Evolutionary conservation across 176 grass and related monocot species (phyloP), one percentile per base, ranked within the genome.

Genomic region (Alloteropsis semialata): DNA sequence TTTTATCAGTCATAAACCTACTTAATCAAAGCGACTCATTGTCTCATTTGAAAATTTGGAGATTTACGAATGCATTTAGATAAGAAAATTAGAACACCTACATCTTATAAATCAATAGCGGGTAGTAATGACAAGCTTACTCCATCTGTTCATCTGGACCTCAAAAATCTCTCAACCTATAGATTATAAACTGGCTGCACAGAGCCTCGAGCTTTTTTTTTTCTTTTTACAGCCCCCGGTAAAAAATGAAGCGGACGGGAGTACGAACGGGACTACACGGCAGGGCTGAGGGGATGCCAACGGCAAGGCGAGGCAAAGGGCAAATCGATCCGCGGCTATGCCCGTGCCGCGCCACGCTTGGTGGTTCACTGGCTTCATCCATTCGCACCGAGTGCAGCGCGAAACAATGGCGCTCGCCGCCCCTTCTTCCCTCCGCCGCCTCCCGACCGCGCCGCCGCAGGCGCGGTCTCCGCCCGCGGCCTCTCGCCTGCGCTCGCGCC

Each of bases 341-440:
- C 46, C 30, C 77, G 21, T 36, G 44, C 45, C 32, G 30, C 44
- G 65, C 70, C 39, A 55, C 59, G 17, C 22, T 28, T 16, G 4
- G 4, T 45, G 18, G 43, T 51, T 54, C 80, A 5, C 34, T 5
- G 34, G 3, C 34, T 5, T 5, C 3, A 76, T 62, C 85, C 63
- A 24, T 63, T 70, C 45, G 37, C 61, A 34, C 36, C 15, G 77
- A 24, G n/a, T 60, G 28, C 49, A 16, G 42, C 12, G 3, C 15
- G 62, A 62, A 75, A 56, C 61, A 53, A 93, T 91, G 91, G 82
- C 62, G 74, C 84, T 86, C 68, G 78, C 84, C 15, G 60, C 88
- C 27, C 69, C 44, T 22, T 59, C 78, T 58, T n/a, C 82, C 27
- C 61, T 82, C 7, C 77, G 75, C 49, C 51, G 45, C 55, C 65